phyloP scores from a whole-genome alignment of 2,329 filamentous ascomycete genomes.

The Alternaria sp. region DNA sequence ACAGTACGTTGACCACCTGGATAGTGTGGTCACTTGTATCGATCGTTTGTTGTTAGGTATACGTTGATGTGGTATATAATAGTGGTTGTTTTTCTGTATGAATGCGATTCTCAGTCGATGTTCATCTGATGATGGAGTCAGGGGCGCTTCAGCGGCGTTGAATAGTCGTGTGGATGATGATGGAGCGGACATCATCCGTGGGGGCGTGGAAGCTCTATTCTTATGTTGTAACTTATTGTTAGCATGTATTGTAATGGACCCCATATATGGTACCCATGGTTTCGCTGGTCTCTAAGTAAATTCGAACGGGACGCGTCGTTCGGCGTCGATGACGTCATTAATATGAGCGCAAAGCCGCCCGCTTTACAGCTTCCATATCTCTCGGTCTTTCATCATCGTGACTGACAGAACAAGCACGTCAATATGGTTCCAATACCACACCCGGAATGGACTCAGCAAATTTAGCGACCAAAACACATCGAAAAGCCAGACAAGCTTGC shows the following conservation, averaged over 20 bases:
- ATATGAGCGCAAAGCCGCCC: too few relatives aligned
- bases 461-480: background rate
- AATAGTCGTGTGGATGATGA: background rate
- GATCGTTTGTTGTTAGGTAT: background rate
- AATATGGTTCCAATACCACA: too few relatives aligned
- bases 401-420: too few relatives aligned
- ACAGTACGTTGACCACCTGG: background rate
- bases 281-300: background rate
- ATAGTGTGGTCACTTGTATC: background rate
- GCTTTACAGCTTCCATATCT: too few relatives aligned
- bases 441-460: background rate
- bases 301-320: too few relatives aligned
- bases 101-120: background rate
- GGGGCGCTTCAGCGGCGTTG: background rate
- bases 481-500: background rate
- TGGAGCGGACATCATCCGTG: background rate
- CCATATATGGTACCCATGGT: background rate
- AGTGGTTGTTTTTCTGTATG: background rate
- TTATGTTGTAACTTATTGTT: conserved; percentile 3
- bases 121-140: background rate
- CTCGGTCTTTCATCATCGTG: too few relatives aligned
- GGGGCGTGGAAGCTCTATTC: conserved; percentile 1
- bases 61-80: background rate
- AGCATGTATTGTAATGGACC: background rate
- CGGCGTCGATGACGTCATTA: too few relatives aligned